Evolutionary conservation across 2,329 filamentous ascomycete species (phyloP), one percentile per base, ranked within the genome.

Genomic region (Alternaria panax): DNA sequence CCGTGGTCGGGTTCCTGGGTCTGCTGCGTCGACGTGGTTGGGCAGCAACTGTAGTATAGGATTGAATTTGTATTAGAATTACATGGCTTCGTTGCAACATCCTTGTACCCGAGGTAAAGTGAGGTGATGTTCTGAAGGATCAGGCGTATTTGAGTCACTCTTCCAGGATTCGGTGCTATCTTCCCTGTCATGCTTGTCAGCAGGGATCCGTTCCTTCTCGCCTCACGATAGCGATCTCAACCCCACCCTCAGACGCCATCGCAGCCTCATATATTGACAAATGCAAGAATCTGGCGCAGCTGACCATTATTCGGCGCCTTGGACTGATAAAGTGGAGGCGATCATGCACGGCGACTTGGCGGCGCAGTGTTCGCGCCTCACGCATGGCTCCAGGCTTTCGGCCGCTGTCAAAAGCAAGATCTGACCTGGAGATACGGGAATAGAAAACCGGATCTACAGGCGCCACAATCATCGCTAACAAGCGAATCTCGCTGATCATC

Each of bases 1-100:
- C 55, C 64, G 66, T 60, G 53, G 62, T 63, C 54, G 62, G 60
- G 63, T 62, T 59, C 51, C 53, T 48, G 27, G 48, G 28, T 16
- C n/a, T 25, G 45, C 36, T 50, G 53, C 43, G 41, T 27, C 41
- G 48, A 63, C 53, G 52, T 53, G 54, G 62, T 70, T 62, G 65
- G 69, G 69, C 67, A 63, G 64, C 67, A 71, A 58, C 51, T 66
- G 65, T 67, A 66, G 38, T 45, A 67, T 68, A 67, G 59, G 42
- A 50, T 58, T 51, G 48, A 48, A 36, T 55, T 61, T 59, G 62
- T 61, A 63, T 34, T 55, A 70, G 67, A 70, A 57, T 60, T 45
- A 59, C 38, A 54, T 54, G 54, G 59, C 67, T 65, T 60, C 56
- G 65, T 41, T 60, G 58, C 63, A 59, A 25, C 51, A 46, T 52